phyloP scores from a whole-genome alignment of 805 yeast genomes.

The Hanseniaspora hatyaiensis region DNA sequence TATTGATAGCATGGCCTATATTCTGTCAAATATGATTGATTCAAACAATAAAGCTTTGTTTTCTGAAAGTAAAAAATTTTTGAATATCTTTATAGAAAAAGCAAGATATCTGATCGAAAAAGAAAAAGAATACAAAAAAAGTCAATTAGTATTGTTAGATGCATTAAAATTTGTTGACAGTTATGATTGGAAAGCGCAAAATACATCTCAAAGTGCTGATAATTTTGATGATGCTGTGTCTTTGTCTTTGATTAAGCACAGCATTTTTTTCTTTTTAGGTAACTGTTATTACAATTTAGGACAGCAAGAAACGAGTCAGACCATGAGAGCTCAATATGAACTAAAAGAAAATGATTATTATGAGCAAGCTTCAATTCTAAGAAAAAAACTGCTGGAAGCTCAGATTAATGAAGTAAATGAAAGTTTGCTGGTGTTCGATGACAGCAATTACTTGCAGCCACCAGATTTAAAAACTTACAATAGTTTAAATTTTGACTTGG shows the following conservation, averaged over 20 bases:
- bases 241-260: background rate
- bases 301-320: conserved; percentile 20
- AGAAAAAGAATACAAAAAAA: conserved; percentile 38
- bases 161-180: background rate
- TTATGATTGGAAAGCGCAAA: conserved; percentile 19
- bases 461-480: background rate
- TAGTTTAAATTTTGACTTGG: no score
- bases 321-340: conserved; percentile 18
- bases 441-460: conserved; percentile 17
- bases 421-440: conserved; percentile 19
- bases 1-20: conserved; percentile 50
- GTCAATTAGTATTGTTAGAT: conserved; percentile 28
- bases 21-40: conserved; percentile 52
- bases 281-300: conserved; percentile 14
- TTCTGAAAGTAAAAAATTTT: conserved; percentile 39
- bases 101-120: conserved; percentile 59
- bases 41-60: conserved; percentile 41
- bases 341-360: conserved; percentile 32
- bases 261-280: conserved; percentile 10
- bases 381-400: conserved; percentile 34
- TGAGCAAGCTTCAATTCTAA: conserved; percentile 47
- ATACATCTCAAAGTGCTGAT: conserved; percentile 20
- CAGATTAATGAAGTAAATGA: conserved; percentile 14
- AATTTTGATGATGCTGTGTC: conserved; percentile 21
- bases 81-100: conserved; percentile 39